Base-by-base conservation (phyloP, 2,329 filamentous ascomycete genomes). In the Verticillium klebahnii region DNA sequence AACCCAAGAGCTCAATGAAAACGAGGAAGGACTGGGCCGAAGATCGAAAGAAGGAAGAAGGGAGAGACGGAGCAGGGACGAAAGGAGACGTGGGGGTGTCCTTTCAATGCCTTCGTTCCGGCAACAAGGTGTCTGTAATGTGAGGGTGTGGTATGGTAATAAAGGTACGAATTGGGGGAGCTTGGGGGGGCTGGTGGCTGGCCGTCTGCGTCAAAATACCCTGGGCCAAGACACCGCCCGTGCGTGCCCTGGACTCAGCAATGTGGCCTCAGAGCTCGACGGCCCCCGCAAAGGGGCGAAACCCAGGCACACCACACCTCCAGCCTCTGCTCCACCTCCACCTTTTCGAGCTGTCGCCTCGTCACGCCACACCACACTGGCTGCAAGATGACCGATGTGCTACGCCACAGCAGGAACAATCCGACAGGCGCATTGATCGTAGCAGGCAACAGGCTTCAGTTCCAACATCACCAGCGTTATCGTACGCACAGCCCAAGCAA, bases 181-280 rank as follows among this genome's bases (percentile, higher is more conserved):
- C 45, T 50, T n/a, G n/a, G 45, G 45, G 45, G 45, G 5, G 45
- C 45, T 50, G 45, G 45, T 50, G 45, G 45, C 45, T 50, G 45
- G 45, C 45, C 45, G 45, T n/a, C 45, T 50, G 45, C 45, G 45
- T 50, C 45, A 50, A 50, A 50, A 50, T 50, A 50, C 45, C 45
- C 45, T 50, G n/a, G n/a, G 19, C 17, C 8, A 14, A 50, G 45
- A 50, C 45, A 50, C 45, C 19, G 19, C 45, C 45, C 45, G 45
- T 50, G 45, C 45, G 45, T 50, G 45, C 45, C 45, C 45, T 45
- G 36, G 37, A 58, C 23, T 50, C 57, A 58, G 57, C 57, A 58
- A 58, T 58, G 57, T 58, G 57, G 57, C 57, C 56, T 58, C 57
- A 50, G 56, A 58, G 32, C n/a, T n/a, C 45, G 34, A 50, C 3